Base-by-base conservation (phyloP, 2,329 filamentous ascomycete genomes). In the Aplosporella prunicola region DNA sequence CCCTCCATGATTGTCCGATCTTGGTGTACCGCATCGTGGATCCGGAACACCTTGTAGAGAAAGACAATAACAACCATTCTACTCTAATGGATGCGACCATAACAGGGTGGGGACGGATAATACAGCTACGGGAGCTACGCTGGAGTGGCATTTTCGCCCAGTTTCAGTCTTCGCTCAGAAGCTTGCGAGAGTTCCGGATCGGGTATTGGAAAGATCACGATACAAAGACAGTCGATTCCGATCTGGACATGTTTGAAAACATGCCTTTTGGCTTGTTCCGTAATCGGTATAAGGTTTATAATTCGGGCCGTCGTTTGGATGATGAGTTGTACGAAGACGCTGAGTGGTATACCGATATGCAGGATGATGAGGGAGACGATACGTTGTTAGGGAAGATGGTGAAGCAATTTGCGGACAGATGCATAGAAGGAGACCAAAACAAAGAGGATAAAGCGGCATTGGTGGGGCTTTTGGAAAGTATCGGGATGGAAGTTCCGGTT, bases 111-210 rank as follows among this genome's bases (percentile, higher is more conserved):
- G n/a, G n/a, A n/a, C n/a, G n/a, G n/a, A n/a, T n/a, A n/a, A n/a
- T n/a, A n/a, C n/a, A n/a, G 30, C n/a, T 45, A 38, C 13, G 37
- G 34, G 14, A 9, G 29, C n/a, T n/a, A 13, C 22, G 31, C 13
- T 33, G 31, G 20, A 23, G 20, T 15, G n/a, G 20, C 9, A 22
- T 33, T 7, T 14, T 33, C 11, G 8, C 6, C 18, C 20, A 33
- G 13, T 10, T 33, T 14, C 31, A 15, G 2, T 16, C 31, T 2
- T 13, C 13, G 7, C 18, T 33, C n/a, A n/a, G n/a, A 9, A 7
- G 13, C 20, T 22, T 34, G 14, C 32, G 20, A 10, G 22, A 34
- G 22, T 34, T 25, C 20, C 20, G 32, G 14, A 34, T 26, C 14
- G 30, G n/a, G n/a, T n/a, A n/a, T n/a, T n/a, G n/a, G n/a, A n/a